Conservation (phyloP, 257 asterid genomes). For the Mentha longifolia region DNA sequence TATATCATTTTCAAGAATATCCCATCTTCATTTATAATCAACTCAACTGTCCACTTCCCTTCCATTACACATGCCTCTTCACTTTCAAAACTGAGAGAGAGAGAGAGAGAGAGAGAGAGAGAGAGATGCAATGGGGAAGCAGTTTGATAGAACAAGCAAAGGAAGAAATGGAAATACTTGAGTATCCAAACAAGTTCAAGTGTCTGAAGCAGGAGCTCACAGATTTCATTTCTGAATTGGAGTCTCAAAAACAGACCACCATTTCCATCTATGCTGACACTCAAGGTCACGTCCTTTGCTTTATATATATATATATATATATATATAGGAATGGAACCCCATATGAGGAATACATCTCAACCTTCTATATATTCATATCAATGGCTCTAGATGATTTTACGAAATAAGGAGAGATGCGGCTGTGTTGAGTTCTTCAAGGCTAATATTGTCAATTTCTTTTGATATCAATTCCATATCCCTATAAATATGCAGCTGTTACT, state of each 20-base stretch:
- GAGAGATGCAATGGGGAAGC: slow-evolving; percentile 28
- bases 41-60: background rate
- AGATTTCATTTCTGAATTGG: slow-evolving; percentile 53
- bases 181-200: slow-evolving; percentile 51
- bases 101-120: no score
- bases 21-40: background rate
- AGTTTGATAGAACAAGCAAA: slow-evolving; percentile 54
- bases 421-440: no score
- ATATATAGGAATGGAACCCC: no score
- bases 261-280: slow-evolving; percentile 33
- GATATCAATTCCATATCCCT: no score
- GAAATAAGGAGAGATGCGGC: no score
- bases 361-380: no score
- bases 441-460: no score
- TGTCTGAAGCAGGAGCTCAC: slow-evolving; percentile 55
- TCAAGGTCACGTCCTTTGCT: slow-evolving; percentile 42
- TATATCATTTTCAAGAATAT: background rate
- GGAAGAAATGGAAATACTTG: slow-evolving; percentile 63
- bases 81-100: no score
- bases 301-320: background rate
- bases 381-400: no score
- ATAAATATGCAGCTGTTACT: no score
- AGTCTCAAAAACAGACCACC: slow-evolving; percentile 27
- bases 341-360: no score
- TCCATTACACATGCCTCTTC: background rate